Evolutionary conservation across 2,329 filamentous ascomycete genomes (phyloP), one percentile per base, ranked within the genome.

Genomic region (Trichoderma polysporum): DNA sequence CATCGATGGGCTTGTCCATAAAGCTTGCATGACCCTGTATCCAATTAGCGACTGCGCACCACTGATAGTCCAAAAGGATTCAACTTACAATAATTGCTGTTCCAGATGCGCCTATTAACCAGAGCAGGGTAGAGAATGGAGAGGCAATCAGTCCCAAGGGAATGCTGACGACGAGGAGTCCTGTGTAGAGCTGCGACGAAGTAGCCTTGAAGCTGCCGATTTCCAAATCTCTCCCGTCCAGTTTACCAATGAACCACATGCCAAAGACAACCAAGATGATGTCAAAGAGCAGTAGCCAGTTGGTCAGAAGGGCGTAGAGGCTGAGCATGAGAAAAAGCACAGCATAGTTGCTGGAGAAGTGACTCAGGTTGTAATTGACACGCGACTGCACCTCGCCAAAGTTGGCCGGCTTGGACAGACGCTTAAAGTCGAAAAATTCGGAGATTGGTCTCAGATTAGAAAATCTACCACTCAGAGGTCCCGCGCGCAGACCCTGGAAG

Each of bases 321-420:
- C 91, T 92, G 76, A 99, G 90, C 90, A 99, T 96, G 74, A 91
- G 85, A 78, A 98, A 97, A 74, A 98, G 88, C 70, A 91, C 90
- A 73, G 91, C 91, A 86, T 99, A 99, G 85, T 99, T 99, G 90
- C 93, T 97, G 70, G 93, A 96, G 85, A 97, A 99, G 84, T 98
- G 91, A 79, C 91, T 89, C 71, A 99, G 83, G 81, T 99, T 99
- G 89, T 97, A 97, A 85, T 96, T 97, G 82, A 97, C 90, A 71
- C 94, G 89, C 73, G 90, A 93, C 81, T 98, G 94, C 71, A 93
- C 88, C 80, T 97, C 94, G 71, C 83, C 84, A 75, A 98, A 97
- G 83, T 96, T 96, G 76, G 87, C 88, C 31, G 95, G 95, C 84
- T 98, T 99, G 72, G 93, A 97, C 66, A 99, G 75, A 73, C 94